Base-by-base conservation (phyloP, 176 grass and related monocot genomes). In the Bromus sterilis region DNA sequence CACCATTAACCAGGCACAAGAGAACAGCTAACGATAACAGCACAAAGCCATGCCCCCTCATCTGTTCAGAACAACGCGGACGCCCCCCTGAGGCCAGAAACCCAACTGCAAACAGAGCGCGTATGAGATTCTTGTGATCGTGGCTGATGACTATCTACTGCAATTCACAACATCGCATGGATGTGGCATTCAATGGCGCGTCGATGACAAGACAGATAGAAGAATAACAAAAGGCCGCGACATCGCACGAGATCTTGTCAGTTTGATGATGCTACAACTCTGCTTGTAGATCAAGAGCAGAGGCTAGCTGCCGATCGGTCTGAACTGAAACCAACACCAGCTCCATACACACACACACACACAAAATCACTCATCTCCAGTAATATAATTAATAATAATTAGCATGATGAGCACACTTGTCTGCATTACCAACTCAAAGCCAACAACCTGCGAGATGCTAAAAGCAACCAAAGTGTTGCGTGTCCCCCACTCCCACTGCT, bases 1-100 rank as follows among this genome's bases (percentile, higher is more conserved):
- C 89, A 61, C 66, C 82, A 39, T 57, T 57, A 61, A 86, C 39
- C 51, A 91, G 57, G 36, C 70, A 91, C 29, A 89, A 15, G 64
- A 98, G 56, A 76, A 78, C 62, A 76, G 82, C 68, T 34, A 81
- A 56, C n/a, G 70, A 57, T 75, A 91, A 64, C 60, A 77, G 59
- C 5, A n/a, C 40, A 29, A 80, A 80, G 40, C 57, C 78, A 39
- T 25, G 43, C 9, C 78, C 65, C 82, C 31, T 84, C 90, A 91
- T 89, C 84, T 77, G 1, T 56, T 74, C 6, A 76, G 76, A 56
- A 63, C 85, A 71, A 43, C 14, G 7, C 12, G 20, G 72, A 88
- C 46, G 66, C 60, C 18, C 7, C n/a, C 57, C 26, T 81, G 36
- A 61, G 36, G 80, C 86, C 84, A 49, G 58, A 76, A 83, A 53